phyloP scores from a whole-genome alignment of 139 green algal genomes.

The Gonium pectorale region DNA sequence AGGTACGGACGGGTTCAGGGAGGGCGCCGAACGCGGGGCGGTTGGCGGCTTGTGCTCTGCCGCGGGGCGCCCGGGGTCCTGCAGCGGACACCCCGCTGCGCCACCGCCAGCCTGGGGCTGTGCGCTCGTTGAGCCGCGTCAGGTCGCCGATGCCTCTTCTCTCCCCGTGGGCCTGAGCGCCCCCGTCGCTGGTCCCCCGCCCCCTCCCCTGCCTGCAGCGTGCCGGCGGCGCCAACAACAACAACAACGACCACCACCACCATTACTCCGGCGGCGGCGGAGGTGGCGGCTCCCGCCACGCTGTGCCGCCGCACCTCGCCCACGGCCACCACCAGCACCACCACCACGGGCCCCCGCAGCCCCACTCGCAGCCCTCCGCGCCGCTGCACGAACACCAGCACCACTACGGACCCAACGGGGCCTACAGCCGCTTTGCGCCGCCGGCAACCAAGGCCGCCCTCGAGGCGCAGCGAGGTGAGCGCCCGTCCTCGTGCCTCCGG shows the following conservation, averaged over 20 bases:
- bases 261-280: not conserved
- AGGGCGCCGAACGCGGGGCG: too few species aligned
- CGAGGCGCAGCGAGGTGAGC: slow-evolving; percentile 31
- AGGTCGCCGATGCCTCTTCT: not conserved
- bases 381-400: not conserved
- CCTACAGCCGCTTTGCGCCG: slow-evolving; percentile 30
- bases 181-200: not conserved
- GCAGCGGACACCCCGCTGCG: too few species aligned
- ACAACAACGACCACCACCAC: slow-evolving; percentile 19
- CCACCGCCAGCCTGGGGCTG: too few species aligned
- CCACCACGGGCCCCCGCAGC: not conserved
- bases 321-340: not conserved
- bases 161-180: not conserved
- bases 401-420: not conserved
- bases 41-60: too few species aligned
- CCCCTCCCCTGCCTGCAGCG: not conserved
- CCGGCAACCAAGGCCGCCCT: slow-evolving; percentile 2
- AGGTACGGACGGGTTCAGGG: too few species aligned
- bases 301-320: not conserved
- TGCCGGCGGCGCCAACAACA: too few species aligned
- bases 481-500: too few species aligned
- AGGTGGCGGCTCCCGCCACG: slow-evolving; percentile 12
- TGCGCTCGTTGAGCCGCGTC: not conserved
- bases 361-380: not conserved
- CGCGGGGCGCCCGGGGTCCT: too few species aligned